A percentile compares a stretch with the other conserved stretches of the same genome.
These are phyloP conservation scores for Avicennia marina DNA, from an alignment of 257 asterid species.

Conservation along the genomic window DNA sequence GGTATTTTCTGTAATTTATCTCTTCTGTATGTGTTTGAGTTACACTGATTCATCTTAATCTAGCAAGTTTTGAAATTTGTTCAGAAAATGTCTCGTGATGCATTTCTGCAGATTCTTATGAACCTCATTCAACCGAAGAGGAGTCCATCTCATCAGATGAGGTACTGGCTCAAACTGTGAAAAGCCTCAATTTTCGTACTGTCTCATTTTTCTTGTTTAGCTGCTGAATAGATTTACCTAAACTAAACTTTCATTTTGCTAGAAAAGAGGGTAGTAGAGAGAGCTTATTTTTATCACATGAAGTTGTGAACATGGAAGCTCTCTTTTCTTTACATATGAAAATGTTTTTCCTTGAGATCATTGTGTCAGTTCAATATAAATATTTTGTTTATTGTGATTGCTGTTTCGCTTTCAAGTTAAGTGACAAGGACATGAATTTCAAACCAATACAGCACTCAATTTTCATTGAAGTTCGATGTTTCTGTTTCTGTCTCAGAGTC, in stretches of 20 bases:
- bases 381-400: neutral
- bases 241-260: constrained; percentile 1
- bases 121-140: constrained; percentile 23
- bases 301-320: neutral
- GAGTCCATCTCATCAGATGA: constrained; percentile 24
- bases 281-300: neutral
- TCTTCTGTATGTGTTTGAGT: constrained; percentile 8
- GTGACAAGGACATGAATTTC: neutral
- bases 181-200: neutral
- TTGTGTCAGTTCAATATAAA: neutral
- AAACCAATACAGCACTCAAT: neutral
- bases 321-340: constrained; percentile 3
- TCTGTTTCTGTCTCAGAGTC: constrained; percentile 23
- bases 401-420: constrained; percentile 7
- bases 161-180: constrained; percentile 33
- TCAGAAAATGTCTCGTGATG: constrained; percentile 12
- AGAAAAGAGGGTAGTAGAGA: constrained; percentile 1
- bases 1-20: constrained; percentile 31
- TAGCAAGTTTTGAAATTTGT: neutral
- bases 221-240: constrained; percentile 3
- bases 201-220: constrained; percentile 1
- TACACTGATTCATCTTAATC: neutral
- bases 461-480: constrained; percentile 5
- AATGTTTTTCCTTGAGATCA: constrained; percentile 5
- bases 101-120: constrained; percentile 41